Evolutionary conservation across 768 basidiomycete species (phyloP).

Genomic region (Lactarius sp.): DNA sequence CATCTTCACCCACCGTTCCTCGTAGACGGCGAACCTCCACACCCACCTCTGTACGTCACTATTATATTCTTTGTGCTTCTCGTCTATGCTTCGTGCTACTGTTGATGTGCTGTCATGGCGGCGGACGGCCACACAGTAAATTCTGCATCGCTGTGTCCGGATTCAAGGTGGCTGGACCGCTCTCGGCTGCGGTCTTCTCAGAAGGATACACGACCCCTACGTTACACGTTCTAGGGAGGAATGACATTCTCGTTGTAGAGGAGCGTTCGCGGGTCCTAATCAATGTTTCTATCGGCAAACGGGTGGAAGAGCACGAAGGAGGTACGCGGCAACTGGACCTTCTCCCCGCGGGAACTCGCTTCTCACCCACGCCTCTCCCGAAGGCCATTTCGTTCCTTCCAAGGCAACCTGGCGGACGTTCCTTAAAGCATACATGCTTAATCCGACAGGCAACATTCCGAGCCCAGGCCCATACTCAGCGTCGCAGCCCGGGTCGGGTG

Average conservation of each 20-base stretch:
- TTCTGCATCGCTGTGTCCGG: conserved; percentile 78
- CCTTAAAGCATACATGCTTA: conserved; percentile 57
- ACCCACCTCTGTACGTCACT: conserved; percentile 64
- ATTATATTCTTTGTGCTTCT: conserved; percentile 3
- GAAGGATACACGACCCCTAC: conserved; percentile 62
- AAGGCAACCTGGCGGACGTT: conserved; percentile 75
- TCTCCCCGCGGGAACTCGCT: background rate
- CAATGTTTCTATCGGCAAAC: conserved; percentile 46
- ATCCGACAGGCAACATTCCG: conserved; percentile 44
- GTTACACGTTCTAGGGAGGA: conserved; percentile 72
- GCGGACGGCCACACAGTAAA: conserved; percentile 37
- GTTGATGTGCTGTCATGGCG: conserved; percentile 7
- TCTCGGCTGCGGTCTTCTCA: conserved; percentile 47
- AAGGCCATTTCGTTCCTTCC: conserved; percentile 82
- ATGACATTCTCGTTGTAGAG: conserved; percentile 66
- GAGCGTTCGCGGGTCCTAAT: conserved; percentile 61
- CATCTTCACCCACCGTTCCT: conserved; percentile 53
- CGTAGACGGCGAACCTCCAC: conserved; percentile 56
- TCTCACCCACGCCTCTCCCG: background rate
- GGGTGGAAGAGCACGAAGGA: conserved; percentile 75
- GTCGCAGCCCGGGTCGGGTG: conserved; percentile 43
- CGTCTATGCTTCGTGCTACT: background rate
- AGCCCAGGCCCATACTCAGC: conserved; percentile 37
- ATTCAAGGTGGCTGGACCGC: conserved; percentile 48
- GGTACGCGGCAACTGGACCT: conserved; percentile 42